These are phyloP conservation scores for Tanacetum coccineum DNA, from an alignment of 129 eudicot species.

Conservation along the genomic window DNA sequence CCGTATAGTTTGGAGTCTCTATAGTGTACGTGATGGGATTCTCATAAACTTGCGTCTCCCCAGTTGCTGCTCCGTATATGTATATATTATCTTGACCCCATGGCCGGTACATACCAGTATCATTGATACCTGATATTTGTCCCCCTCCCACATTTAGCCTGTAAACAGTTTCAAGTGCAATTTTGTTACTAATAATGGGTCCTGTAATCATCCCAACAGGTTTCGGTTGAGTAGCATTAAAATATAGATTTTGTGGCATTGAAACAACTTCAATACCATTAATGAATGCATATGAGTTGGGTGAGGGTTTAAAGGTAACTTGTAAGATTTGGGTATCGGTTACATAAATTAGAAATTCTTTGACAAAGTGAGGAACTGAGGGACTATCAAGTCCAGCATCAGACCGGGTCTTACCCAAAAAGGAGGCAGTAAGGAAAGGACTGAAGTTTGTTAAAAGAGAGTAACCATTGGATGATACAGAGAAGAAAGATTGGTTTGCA, in stretches of 20 bases:
- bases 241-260: slow-evolving; percentile 8
- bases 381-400: neutral
- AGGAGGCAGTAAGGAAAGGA: slow-evolving; percentile 22
- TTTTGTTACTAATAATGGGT: neutral
- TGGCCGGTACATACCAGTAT: slow-evolving; percentile 39
- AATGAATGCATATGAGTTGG: slow-evolving; percentile 18
- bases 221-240: neutral
- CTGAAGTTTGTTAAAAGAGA: slow-evolving; percentile 45
- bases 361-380: neutral
- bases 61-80: slow-evolving; percentile 33
- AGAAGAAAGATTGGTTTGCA: slow-evolving; percentile 27
- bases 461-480: slow-evolving; percentile 32
- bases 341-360: slow-evolving; percentile 9
- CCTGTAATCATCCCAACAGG: slow-evolving; percentile 2
- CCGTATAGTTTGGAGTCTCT: slow-evolving; percentile 32
- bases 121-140: slow-evolving; percentile 30
- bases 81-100: slow-evolving; percentile 52
- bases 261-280: slow-evolving; percentile 19
- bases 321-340: neutral
- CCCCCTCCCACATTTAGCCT: slow-evolving; percentile 59
- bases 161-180: slow-evolving; percentile 32
- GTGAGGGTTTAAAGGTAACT: neutral
- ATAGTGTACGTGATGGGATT: slow-evolving; percentile 26
- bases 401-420: neutral
- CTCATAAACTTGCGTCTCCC: slow-evolving; percentile 23